A percentile compares a stretch with the other conserved stretches of the same genome.
Conservation (phyloP, 2,329 filamentous ascomycete species). For the Fusarium austroafricanum region DNA sequence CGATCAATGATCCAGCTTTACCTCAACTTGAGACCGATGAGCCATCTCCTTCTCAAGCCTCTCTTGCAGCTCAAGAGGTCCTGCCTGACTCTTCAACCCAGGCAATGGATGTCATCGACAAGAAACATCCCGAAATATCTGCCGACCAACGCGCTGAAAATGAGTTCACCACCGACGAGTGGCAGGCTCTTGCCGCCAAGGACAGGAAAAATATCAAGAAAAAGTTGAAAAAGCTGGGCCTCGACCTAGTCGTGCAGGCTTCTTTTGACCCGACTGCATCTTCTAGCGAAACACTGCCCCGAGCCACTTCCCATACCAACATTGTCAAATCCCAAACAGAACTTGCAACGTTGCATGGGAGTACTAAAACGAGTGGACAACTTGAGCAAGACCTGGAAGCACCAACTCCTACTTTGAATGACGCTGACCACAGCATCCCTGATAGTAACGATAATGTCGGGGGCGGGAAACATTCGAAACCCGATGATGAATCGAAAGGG, state of each 20-base stretch:
- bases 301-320: background rate
- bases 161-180: conserved; percentile 25
- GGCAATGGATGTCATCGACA: background rate
- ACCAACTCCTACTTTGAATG: background rate
- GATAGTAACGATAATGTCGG: background rate
- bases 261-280: conserved; percentile 2
- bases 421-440: background rate
- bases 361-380: background rate
- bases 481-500: background rate
- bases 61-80: background rate
- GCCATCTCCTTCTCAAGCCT: background rate
- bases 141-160: conserved; percentile 4
- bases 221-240: conserved; percentile 35
- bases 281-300: background rate
- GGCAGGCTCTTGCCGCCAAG: conserved; percentile 30
- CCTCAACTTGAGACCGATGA: background rate
- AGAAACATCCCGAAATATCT: background rate
- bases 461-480: background rate
- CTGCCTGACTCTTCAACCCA: background rate
- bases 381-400: background rate
- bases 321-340: background rate
- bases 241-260: conserved; percentile 32
- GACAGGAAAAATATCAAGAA: conserved; percentile 43
- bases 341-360: background rate
- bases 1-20: conserved; percentile 6